Evolutionary conservation across 2,329 filamentous ascomycete species (phyloP).

Genomic region (Tothia fuscella): DNA sequence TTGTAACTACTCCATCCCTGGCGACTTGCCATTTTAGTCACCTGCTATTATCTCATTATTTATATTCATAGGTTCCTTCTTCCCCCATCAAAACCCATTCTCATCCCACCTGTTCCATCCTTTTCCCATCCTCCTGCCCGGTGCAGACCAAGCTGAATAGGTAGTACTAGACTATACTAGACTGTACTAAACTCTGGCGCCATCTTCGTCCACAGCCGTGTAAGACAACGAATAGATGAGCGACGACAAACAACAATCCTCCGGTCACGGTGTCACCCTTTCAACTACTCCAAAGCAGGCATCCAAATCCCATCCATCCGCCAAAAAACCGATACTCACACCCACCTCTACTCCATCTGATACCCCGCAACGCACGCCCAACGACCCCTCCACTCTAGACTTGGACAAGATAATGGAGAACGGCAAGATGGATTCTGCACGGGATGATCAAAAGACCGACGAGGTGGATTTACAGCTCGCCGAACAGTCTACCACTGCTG

Average conservation of each 20-base stretch:
- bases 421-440: neutral
- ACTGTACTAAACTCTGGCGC: too few relatives aligned
- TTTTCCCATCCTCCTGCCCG: too few relatives aligned
- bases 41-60: too few relatives aligned
- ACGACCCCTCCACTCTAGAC: slow-evolving; percentile 10
- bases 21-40: too few relatives aligned
- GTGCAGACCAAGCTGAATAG: too few relatives aligned
- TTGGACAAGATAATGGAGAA: neutral
- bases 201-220: neutral
- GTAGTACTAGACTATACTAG: too few relatives aligned
- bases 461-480: neutral
- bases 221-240: slow-evolving; percentile 3
- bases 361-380: slow-evolving; percentile 13
- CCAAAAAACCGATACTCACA: slow-evolving; percentile 11
- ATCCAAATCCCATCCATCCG: neutral
- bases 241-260: neutral
- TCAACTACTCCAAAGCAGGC: neutral
- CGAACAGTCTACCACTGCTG: slow-evolving; percentile 4
- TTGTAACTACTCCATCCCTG: too few relatives aligned
- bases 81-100: too few relatives aligned
- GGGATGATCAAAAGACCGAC: neutral
- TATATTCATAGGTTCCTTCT: too few relatives aligned
- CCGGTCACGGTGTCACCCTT: neutral
- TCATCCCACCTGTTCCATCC: too few relatives aligned
- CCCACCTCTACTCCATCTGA: slow-evolving; percentile 18